Percentiles rank a stretch among this genome's conserved stretches.
Evolutionary conservation across 106 monocot genomes (phyloP).

Genomic region (Xerophyta viscosa): DNA sequence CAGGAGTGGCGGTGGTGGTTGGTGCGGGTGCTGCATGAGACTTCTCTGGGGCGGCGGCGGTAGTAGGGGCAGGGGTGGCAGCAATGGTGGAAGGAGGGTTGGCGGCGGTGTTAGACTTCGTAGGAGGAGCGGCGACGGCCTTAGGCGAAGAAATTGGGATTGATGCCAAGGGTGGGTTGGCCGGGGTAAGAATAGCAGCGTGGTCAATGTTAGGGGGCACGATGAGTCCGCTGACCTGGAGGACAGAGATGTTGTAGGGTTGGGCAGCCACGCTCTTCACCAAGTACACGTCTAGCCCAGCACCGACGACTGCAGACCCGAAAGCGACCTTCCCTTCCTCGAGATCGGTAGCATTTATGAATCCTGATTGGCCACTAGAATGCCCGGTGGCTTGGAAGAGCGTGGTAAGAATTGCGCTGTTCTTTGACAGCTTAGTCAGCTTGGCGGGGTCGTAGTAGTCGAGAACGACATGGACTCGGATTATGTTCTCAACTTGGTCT

Average conservation of each 20-base stretch:
- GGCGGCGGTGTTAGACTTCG: no score
- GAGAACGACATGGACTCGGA: conserved; percentile 36
- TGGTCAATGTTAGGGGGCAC: conserved; percentile 2
- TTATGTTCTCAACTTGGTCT: conserved; percentile 30
- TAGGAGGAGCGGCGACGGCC: background rate
- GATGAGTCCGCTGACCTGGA: conserved; percentile 20
- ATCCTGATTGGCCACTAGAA: conserved; percentile 27
- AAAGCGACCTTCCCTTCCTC: conserved; percentile 17
- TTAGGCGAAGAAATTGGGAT: background rate
- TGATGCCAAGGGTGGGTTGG: background rate
- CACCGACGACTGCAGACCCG: conserved; percentile 18
- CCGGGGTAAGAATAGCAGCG: background rate
- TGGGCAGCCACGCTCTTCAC: conserved; percentile 16
- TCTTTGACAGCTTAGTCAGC: conserved; percentile 26
- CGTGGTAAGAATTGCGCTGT: conserved; percentile 23
- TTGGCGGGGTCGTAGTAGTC: conserved; percentile 30
- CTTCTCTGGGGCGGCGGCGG: no score
- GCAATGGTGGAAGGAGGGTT: no score
- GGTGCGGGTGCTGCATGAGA: no score
- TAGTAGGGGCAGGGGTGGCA: no score
- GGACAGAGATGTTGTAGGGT: conserved; percentile 25
- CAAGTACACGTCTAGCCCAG: conserved; percentile 16
- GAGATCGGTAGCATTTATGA: conserved; percentile 28
- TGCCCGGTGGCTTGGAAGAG: conserved; percentile 31
- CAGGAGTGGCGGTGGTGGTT: no score